A percentile compares a stretch with the other conserved stretches of the same genome.
Conservation (phyloP, 768 basidiomycete species). For the Strobilomyces dryophilus region DNA sequence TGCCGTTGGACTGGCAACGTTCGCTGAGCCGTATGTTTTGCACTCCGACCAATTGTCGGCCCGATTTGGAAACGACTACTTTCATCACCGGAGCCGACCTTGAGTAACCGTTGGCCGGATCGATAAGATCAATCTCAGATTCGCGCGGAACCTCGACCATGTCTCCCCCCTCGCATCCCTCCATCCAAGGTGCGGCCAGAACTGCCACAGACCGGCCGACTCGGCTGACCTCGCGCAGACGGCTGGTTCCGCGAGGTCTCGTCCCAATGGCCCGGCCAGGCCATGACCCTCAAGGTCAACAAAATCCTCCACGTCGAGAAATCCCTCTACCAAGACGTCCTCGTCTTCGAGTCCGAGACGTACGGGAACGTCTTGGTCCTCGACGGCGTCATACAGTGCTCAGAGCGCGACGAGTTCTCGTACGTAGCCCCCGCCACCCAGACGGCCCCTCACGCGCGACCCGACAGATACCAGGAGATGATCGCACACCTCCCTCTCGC, state of each 20-base stretch:
- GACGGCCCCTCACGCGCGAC: background rate
- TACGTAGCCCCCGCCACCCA: constrained; percentile 38
- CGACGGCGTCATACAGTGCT: constrained; percentile 94
- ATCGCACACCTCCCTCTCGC: constrained; percentile 96
- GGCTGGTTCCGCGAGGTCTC: constrained; percentile 97
- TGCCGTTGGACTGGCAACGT: background rate
- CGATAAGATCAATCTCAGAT: background rate
- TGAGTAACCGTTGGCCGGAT: too few species aligned
- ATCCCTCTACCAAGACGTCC: constrained; percentile 93
- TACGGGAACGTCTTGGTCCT: constrained; percentile 97
- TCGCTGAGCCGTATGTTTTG: constrained; percentile 20
- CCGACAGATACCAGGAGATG: constrained; percentile 94
- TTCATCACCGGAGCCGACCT: background rate
- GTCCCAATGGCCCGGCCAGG: constrained; percentile 95
- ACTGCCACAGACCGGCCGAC: background rate
- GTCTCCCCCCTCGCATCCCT: constrained; percentile 54
- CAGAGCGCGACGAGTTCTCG: constrained; percentile 99
- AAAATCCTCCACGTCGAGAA: constrained; percentile 93
- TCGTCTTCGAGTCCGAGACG: constrained; percentile 94
- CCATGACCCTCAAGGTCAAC: constrained; percentile 95
- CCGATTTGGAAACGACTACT: constrained; percentile 7
- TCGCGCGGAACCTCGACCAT: constrained; percentile 14
- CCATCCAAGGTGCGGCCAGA: constrained; percentile 44
- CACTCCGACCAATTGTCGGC: constrained; percentile 28
- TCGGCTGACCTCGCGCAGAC: constrained; percentile 40